Base-by-base conservation (phyloP, 1,139 yeast species). In the Ashbya aceris region DNA sequence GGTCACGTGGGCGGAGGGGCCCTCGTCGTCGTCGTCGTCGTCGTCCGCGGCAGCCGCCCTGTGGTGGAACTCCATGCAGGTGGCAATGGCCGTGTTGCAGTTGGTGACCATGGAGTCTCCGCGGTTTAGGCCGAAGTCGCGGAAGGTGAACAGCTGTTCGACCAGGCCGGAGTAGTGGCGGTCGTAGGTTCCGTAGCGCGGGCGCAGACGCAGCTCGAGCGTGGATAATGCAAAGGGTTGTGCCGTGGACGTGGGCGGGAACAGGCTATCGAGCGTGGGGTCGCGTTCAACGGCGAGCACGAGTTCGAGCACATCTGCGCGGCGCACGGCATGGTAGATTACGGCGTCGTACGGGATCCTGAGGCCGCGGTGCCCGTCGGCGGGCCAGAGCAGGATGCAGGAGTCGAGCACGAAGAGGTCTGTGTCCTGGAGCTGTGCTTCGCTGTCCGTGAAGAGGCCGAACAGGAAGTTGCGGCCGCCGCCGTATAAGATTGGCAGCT, bases 381-480 rank as follows among this genome's bases (percentile, higher is more conserved):
- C 52, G 38, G 67, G 57, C 72, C 72, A 68, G 7, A 67, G 45
- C 3, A 67, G 49, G 7, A 68, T 46, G 9, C 61, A 56, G 4
- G 61, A 52, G 40, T 60, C 62, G 36, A 67, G 42, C 2, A 63
- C 63, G 47, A 65, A 68, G 3, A 67, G 36, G 41, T 67, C 71
- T 5, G 64, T 62, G 6, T 51, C 49, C 8, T 51, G 45, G 2
- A 49, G 47, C 9, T 44, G 44, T 8, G 46, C 46, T 7, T 23
- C 35, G 33, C 10, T 38, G 33, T 41, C 42, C 27, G 43, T 44
- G 23, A 56, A 35, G 29, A 48, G 39, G 10, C 53, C 48, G 20
- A 63, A 42, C 9, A 50, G 40, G 36, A 63, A 56, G 26, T 64
- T 59, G 30, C 71, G 51, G 1, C 71, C 71, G 6, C 71, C 72